These are phyloP conservation scores for Clavariopsis aquatica DNA, from an alignment of 495 filamentous ascomycete genomes.

Conservation along the genomic window DNA sequence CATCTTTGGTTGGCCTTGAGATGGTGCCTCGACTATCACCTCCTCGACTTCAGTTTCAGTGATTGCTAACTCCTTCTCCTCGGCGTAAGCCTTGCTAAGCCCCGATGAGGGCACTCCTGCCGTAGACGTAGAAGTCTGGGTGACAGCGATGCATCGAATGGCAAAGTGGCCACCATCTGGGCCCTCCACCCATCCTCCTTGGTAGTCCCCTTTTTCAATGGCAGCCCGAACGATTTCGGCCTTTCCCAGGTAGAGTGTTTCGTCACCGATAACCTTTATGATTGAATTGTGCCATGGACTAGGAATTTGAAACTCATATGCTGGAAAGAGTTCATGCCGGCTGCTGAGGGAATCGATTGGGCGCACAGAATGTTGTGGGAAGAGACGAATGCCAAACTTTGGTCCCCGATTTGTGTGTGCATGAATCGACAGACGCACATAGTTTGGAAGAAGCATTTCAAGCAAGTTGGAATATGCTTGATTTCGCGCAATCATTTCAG, in stretches of 20 bases:
- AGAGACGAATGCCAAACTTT: conserved; percentile 49
- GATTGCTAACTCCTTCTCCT: too few species aligned
- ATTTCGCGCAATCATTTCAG: conserved; percentile 26
- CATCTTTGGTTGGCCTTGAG: neutral
- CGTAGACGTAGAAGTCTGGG: too few species aligned
- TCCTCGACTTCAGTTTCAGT: too few species aligned
- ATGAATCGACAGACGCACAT: conserved; percentile 28
- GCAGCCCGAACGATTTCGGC: conserved; percentile 8
- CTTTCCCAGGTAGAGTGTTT: conserved; percentile 37
- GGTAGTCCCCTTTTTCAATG: neutral
- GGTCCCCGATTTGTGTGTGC: conserved; percentile 46
- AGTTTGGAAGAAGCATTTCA: conserved; percentile 20
- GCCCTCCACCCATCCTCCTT: conserved; percentile 16
- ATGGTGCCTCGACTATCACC: too few species aligned
- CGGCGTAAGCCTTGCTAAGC: too few species aligned
- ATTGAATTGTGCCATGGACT: conserved; percentile 52
- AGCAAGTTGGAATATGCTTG: conserved; percentile 27
- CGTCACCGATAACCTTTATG: conserved; percentile 40
- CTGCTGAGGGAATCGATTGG: conserved; percentile 36
- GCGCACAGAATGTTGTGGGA: conserved; percentile 37
- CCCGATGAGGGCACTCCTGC: too few species aligned
- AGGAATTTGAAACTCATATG: conserved; percentile 48
- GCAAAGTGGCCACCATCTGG: conserved; percentile 3
- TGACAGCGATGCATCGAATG: too few species aligned
- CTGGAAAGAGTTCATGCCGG: conserved; percentile 9